Evolutionary conservation across 1,284 basidiomycete genomes (phyloP), one percentile per base, ranked within the genome.

Genomic region (Puccinia brachypodii): DNA sequence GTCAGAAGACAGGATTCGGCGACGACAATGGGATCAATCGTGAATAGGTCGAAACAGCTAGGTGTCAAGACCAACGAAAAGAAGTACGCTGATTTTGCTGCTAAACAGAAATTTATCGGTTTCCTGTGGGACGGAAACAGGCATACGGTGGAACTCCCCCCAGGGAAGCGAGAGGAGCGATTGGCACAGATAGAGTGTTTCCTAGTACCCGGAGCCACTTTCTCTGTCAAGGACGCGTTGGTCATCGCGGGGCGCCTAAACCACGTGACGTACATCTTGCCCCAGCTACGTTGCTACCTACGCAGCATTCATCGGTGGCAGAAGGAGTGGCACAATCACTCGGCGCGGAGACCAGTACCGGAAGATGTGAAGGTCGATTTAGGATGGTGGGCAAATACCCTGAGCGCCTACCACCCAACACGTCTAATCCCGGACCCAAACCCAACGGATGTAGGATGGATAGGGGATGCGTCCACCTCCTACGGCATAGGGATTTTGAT

Each of bases 101-200:
- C 31, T 8, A 50, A 58, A 58, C 44, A 74, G 14, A 74, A 74
- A 58, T 74, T 38, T 25, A 38, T 74, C 2, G 72, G 72, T 1
- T 74, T 74, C 22, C 16, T 74, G 3, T 74, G 72, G 72, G 58
- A 72, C 19, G 42, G 69, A 14, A 22, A 19, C 19, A 19, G 44
- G 1, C 11, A 44, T 4, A 74, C 50, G 6, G 72, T 58, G 0
- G 3, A 14, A 19, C 47, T 56, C 2, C 47, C 42, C 6, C 14
- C n/a, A n/a, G 33, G 36, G 33, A 74, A 74, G 22, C 22, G 14
- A 28, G 28, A 3, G 13, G 25, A 68, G 2, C 7, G 38, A 9
- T 14, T 42, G 8, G 1, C 2, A 1, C 36, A 40, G 36, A 11
- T 68, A n/a, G 4, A 42, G 3, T 8, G 1, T 4, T 68, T 56